These are phyloP conservation scores for Terfezia claveryi DNA, from an alignment of 495 filamentous ascomycete genomes.

Conservation along the genomic window DNA sequence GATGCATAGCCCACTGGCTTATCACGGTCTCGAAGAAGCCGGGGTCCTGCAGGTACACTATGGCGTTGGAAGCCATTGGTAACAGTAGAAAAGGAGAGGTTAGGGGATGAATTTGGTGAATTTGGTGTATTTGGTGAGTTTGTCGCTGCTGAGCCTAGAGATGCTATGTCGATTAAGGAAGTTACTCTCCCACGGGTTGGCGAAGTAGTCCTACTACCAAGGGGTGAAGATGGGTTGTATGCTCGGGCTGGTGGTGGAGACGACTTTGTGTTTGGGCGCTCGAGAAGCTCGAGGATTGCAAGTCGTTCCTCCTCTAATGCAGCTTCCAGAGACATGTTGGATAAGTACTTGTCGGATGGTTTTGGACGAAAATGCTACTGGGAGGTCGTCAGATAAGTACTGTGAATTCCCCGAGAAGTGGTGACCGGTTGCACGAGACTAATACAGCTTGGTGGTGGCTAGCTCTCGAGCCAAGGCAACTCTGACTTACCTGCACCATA, in stretches of 20 bases:
- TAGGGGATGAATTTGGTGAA: neutral
- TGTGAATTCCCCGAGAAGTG: too few species aligned
- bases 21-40: slow-evolving; percentile 13
- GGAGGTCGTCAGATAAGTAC: too few species aligned
- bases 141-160: slow-evolving; percentile 16
- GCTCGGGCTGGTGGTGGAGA: slow-evolving; percentile 25
- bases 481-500: too few species aligned
- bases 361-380: too few species aligned
- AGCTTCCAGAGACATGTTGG: slow-evolving; percentile 39
- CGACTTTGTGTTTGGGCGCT: slow-evolving; percentile 21
- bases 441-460: too few species aligned
- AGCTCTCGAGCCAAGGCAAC: too few species aligned
- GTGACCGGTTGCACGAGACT: too few species aligned
- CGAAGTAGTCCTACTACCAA: slow-evolving; percentile 33
- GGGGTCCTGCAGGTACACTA: slow-evolving; percentile 4
- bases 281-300: slow-evolving; percentile 44
- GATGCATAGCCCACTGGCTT: slow-evolving; percentile 8
- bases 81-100: neutral
- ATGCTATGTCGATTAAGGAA: slow-evolving; percentile 15
- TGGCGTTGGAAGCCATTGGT: neutral
- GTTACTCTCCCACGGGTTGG: slow-evolving; percentile 14
- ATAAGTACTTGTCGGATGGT: neutral
- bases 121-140: slow-evolving; percentile 3
- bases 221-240: slow-evolving; percentile 10
- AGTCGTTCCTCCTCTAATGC: slow-evolving; percentile 50